Evolutionary conservation across 352 stramenopile genomes (phyloP).

Genomic region (Phytopythium boreale): DNA sequence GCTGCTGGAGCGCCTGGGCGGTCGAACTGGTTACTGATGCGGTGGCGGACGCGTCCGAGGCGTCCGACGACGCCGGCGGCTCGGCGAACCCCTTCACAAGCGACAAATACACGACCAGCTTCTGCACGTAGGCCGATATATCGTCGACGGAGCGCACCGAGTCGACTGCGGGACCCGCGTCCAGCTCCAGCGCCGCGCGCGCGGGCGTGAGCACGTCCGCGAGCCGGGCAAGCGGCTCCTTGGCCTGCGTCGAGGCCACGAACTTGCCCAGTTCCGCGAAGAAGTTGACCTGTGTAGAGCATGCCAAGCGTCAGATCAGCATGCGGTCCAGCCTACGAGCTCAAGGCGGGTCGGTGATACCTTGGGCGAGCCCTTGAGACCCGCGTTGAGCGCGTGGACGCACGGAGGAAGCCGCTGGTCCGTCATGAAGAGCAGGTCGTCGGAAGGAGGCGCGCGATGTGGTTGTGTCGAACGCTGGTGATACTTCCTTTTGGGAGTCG

Average conservation of each 20-base stretch:
- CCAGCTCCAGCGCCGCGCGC: conserved; percentile 32
- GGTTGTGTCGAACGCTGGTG: no score
- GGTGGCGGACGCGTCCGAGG: conserved; percentile 7
- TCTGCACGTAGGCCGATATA: conserved; percentile 29
- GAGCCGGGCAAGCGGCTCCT: conserved; percentile 33
- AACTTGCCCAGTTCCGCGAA: conserved; percentile 37
- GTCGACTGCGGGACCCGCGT: not conserved
- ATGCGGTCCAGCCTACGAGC: not conserved
- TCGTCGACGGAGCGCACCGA: conserved; percentile 23
- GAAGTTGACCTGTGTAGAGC: conserved; percentile 32
- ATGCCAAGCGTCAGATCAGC: not conserved
- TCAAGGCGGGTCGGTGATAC: conserved; percentile 4
- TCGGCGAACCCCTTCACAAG: conserved; percentile 56
- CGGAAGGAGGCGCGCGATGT: conserved; percentile 2
- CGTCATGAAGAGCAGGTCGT: conserved; percentile 9
- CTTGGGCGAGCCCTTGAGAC: conserved; percentile 34
- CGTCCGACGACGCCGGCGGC: conserved; percentile 6
- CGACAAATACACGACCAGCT: conserved; percentile 42
- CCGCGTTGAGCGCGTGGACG: conserved; percentile 42
- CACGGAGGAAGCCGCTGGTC: conserved; percentile 44
- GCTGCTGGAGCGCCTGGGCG: conserved; percentile 23
- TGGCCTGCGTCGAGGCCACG: conserved; percentile 23
- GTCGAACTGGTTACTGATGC: conserved; percentile 8
- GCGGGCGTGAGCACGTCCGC: conserved; percentile 34
- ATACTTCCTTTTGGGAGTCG: no score